These are phyloP conservation scores for Marasmius sp. DNA, from an alignment of 1,284 basidiomycete genomes.

Conservation along the genomic window DNA sequence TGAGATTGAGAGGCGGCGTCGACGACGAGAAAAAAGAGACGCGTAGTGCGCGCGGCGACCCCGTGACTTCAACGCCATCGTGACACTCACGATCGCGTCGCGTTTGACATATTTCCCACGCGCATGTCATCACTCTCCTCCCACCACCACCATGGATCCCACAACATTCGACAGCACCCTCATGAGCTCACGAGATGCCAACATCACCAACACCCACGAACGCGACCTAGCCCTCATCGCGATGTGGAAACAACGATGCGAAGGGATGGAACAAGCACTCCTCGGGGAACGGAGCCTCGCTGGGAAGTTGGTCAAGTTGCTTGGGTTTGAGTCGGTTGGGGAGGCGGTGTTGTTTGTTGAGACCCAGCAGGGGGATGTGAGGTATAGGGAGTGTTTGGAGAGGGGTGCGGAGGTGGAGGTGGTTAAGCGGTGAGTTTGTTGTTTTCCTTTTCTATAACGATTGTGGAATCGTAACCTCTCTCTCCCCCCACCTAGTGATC, in stretches of 20 bases:
- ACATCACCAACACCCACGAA: too few species aligned
- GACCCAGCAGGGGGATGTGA: too few species aligned
- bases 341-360: constrained; percentile 38
- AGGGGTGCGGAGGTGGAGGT: constrained; percentile 28
- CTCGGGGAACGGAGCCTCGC: constrained; percentile 30
- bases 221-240: constrained; percentile 30
- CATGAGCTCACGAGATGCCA: too few species aligned
- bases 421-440: constrained; percentile 8
- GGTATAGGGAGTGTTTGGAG: constrained; percentile 34
- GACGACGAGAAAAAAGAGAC: too few species aligned
- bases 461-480: too few species aligned
- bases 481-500: too few species aligned
- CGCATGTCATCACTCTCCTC: background rate
- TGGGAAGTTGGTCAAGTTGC: constrained; percentile 29
- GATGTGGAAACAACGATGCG: constrained; percentile 27
- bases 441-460: too few species aligned
- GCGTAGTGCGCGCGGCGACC: too few species aligned
- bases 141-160: background rate
- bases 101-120: background rate
- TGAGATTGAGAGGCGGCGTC: too few species aligned
- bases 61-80: too few species aligned
- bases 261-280: constrained; percentile 30
- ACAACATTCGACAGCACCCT: too few species aligned
- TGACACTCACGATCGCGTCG: background rate
- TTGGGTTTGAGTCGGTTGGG: constrained; percentile 36